phyloP scores from a whole-genome alignment of 2,329 filamentous ascomycete species.

The Trichoderma gracile region DNA sequence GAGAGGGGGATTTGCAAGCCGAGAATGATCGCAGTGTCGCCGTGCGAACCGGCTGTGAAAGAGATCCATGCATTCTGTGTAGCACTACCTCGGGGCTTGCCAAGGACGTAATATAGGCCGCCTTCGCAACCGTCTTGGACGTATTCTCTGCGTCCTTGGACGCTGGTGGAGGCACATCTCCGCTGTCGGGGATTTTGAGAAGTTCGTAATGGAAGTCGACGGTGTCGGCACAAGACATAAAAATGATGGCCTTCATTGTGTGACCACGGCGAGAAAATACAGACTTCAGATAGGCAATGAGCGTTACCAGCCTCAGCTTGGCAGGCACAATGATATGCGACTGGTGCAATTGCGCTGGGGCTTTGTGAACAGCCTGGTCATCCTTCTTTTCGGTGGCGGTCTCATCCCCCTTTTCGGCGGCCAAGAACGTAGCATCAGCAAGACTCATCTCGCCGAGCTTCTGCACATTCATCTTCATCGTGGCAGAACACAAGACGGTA shows the following conservation, averaged over 20 bases:
- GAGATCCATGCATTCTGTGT: constrained; percentile 87
- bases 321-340: constrained; percentile 84
- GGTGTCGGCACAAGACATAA: constrained; percentile 94
- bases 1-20: constrained; percentile 68
- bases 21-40: constrained; percentile 81
- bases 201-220: constrained; percentile 96
- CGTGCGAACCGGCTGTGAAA: constrained; percentile 84
- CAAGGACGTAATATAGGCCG: constrained; percentile 70
- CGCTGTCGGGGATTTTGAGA: constrained; percentile 53
- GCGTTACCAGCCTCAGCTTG: constrained; percentile 85
- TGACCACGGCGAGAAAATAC: constrained; percentile 86
- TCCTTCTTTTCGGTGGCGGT: constrained; percentile 49
- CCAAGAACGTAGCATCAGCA: constrained; percentile 86
- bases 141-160: constrained; percentile 42
- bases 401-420: constrained; percentile 59
- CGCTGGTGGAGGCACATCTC: constrained; percentile 33
- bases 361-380: constrained; percentile 63
- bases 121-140: constrained; percentile 65
- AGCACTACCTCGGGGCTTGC: constrained; percentile 73
- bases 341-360: constrained; percentile 91
- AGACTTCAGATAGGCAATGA: constrained; percentile 80
- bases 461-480: constrained; percentile 97
- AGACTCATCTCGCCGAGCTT: constrained; percentile 91
- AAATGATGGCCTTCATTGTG: constrained; percentile 95
- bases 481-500: constrained; percentile 92